Base-by-base conservation (phyloP, 1,284 basidiomycete genomes). In the Entoloma clypeatum region DNA sequence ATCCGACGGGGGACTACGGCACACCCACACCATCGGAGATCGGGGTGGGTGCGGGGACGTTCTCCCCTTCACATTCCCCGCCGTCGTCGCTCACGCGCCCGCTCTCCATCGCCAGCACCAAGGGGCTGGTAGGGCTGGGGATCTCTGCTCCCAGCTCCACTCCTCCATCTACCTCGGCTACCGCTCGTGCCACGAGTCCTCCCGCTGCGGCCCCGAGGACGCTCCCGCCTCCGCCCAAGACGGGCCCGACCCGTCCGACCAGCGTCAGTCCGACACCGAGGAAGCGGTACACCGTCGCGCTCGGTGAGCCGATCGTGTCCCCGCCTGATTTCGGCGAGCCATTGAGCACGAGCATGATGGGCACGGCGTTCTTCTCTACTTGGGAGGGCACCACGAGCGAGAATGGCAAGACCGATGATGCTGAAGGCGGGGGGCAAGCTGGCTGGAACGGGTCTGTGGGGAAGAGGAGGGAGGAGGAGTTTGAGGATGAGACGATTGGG, bases 261-360 rank as follows among this genome's bases (percentile, higher is more conserved):
- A 84, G 69, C 43, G 68, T 79, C 21, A 85, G 81, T 49, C 85
- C 85, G 1, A 86, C 84, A 0, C 83, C 85, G 1, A 65, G 82
- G 3, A 90, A 90, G 54, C 70, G 87, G 24, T 89, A 90, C 56
- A 89, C 87, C 0, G 85, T 89, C 31, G 86, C 87, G 1, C 69
- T 90, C 0, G 86, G 86, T 10, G 78, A 74, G 4, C 81, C 81
- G 0, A 77, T 84, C 45, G 69, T 74, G 22, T 61, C 70, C 36
- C 66, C 74, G 24, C 62, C 71, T 6, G 71, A 71, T 43, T 13
- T 48, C 43, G 3, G 44, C 41, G 16, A 43, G 41, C 3, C 49
- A 42, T 9, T 43, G 50, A 25, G 35, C 46, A 9, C 44, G 48
- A 33, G 52, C 47, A 11, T 62, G 5, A 53, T 66, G 39, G 71